phyloP scores from a whole-genome alignment of 805 yeast genomes.

The Myxozyma mucilagina region DNA sequence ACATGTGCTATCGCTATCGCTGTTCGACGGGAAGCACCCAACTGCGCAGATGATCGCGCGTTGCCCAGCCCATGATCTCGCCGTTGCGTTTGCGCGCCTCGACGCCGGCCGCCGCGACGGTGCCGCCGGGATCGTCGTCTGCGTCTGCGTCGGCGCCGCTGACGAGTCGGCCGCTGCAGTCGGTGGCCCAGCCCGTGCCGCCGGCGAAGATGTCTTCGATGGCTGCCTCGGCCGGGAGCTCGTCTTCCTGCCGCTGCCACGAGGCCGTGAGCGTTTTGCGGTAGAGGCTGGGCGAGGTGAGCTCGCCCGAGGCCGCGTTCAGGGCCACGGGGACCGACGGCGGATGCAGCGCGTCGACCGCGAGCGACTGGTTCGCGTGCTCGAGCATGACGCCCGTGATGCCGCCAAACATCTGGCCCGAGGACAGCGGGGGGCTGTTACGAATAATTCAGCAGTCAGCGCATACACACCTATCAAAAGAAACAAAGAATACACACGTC shows the following conservation, averaged over 20 bases:
- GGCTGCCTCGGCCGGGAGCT: constrained; percentile 59
- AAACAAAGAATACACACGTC: constrained; percentile 14
- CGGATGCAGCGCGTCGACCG: background rate
- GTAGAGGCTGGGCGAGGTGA: constrained; percentile 24
- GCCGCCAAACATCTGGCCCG: constrained; percentile 52
- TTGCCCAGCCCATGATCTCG: constrained; percentile 26
- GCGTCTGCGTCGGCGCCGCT: background rate
- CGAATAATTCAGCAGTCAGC: background rate
- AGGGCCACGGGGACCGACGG: background rate
- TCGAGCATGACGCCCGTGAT: constrained; percentile 46
- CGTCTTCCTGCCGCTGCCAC: constrained; percentile 34
- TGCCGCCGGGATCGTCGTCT: background rate
- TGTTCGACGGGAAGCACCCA: constrained; percentile 20
- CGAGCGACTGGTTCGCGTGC: constrained; percentile 14
- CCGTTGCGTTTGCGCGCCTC: constrained; percentile 14
- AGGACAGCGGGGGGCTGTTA: constrained; percentile 39
- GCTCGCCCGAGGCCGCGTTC: background rate
- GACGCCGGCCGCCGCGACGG: constrained; percentile 24
- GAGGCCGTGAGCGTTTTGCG: constrained; percentile 27
- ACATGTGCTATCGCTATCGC: background rate
- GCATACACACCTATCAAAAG: background rate
- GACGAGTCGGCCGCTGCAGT: constrained; percentile 13
- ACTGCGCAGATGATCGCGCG: constrained; percentile 25
- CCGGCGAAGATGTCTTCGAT: constrained; percentile 73
- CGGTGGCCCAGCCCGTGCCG: constrained; percentile 55